phyloP scores from a whole-genome alignment of 768 basidiomycete genomes.

The Serendipita vermifera region DNA sequence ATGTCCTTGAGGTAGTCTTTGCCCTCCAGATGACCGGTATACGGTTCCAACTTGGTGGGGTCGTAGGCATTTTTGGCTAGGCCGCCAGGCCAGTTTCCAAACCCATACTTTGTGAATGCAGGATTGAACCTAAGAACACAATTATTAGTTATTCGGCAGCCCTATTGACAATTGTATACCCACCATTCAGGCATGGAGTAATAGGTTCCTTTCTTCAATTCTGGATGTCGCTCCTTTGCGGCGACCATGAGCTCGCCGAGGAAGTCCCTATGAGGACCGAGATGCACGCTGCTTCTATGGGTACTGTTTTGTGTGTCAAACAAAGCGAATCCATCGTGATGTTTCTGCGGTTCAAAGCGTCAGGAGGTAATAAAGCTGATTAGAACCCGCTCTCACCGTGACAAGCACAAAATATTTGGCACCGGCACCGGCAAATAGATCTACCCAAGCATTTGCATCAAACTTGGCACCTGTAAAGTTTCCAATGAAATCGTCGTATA shows the following conservation, averaged over 20 bases:
- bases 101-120: conserved; percentile 39
- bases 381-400: conserved; percentile 25
- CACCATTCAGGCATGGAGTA: conserved; percentile 46
- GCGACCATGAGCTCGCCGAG: conserved; percentile 37
- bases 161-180: too few species aligned
- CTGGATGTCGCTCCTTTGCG: conserved; percentile 37
- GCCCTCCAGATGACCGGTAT: conserved; percentile 39
- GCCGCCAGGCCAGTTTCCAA: conserved; percentile 39
- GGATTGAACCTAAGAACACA: conserved; percentile 51
- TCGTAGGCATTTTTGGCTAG: conserved; percentile 42
- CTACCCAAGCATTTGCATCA: conserved; percentile 42
- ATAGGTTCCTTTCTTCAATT: conserved; percentile 44
- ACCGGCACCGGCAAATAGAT: conserved; percentile 41
- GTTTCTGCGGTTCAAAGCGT: conserved; percentile 31
- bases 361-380: neutral
- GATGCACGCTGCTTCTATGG: conserved; percentile 34
- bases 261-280: conserved; percentile 41
- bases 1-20: conserved; percentile 40
- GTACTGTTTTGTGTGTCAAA: conserved; percentile 46
- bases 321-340: conserved; percentile 43
- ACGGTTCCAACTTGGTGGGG: conserved; percentile 35
- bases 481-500: conserved; percentile 48
- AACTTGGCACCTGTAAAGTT: conserved; percentile 41
- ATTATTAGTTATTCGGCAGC: too few species aligned
- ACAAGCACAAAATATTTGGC: conserved; percentile 52